These are phyloP conservation scores for Euphorbia pulcherrima DNA, from an alignment of 345 rosid species.

Conservation along the genomic window DNA sequence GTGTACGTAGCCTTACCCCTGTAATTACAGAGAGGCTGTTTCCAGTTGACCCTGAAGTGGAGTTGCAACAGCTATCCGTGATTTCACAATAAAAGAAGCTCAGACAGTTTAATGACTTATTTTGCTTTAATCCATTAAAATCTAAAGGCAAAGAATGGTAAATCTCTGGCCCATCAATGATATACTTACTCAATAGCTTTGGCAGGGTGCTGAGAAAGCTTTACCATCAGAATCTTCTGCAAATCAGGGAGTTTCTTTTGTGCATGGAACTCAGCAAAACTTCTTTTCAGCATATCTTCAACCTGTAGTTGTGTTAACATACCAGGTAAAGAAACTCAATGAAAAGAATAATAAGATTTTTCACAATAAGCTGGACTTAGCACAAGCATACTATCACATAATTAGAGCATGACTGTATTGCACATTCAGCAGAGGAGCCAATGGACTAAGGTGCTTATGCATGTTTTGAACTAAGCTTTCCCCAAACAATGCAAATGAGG, in stretches of 20 bases:
- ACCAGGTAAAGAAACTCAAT: constrained; percentile 6
- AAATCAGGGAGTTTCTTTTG: constrained; percentile 90
- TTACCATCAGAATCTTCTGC: constrained; percentile 67
- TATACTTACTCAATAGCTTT: constrained; percentile 70
- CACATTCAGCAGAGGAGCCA: not conserved
- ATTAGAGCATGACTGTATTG: not conserved
- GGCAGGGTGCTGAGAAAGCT: constrained; percentile 67
- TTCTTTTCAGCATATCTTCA: constrained; percentile 98
- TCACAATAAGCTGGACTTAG: not conserved
- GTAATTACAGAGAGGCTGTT: no score
- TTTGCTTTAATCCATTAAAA: no score
- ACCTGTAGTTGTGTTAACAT: constrained; percentile 48
- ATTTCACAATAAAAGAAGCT: no score
- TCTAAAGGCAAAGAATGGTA: no score
- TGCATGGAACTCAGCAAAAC: constrained; percentile 94
- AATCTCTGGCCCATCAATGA: no score
- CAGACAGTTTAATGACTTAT: no score
- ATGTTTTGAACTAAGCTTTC: not conserved
- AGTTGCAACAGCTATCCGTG: no score
- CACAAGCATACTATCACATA: not conserved
- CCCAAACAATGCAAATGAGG: not conserved
- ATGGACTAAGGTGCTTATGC: not conserved
- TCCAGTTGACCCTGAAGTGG: no score
- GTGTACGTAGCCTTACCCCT: no score
- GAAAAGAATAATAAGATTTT: not conserved